Evolutionary conservation across 305 asterid genomes (phyloP), one percentile per base, ranked within the genome.

Genomic region (Solanum hybrid): DNA sequence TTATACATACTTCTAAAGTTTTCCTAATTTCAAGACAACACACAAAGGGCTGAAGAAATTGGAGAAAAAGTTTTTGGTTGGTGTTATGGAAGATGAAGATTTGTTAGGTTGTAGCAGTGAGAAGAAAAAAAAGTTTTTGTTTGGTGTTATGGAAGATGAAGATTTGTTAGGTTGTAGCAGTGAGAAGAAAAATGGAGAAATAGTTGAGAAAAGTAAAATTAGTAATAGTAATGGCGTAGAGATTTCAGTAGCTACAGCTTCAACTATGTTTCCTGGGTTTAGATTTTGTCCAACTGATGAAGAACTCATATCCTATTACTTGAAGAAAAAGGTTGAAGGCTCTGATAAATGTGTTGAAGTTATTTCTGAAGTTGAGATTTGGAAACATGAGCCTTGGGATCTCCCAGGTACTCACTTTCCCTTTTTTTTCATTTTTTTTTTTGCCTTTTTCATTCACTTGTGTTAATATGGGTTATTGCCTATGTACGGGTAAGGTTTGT

Each of bases 211-310:
- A 4, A 80, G 11, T 20, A 35, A n/a, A 20, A 18, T 26, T 26
- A 46, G 75, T 40, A 69, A 57, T 6, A 90, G 92, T 16, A 92
- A 88, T 34, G 69, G 69, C 9, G 85, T 92, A 95, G 97, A 92
- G 73, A 93, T 95, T 31, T 93, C 99, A 40, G 84, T 96, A 7
- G 94, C 94, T 1, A 96, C 94, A 88, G 99, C 97, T 12, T 93
- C 96, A 7, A 90, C 94, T 1, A 93, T 90, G 94, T 97, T 95
- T 92, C 99, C 97, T 9, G 98, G 99, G 61, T 97, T 96, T 89
- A 90, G 98, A 4, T 97, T 97, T 87, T 95, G 95, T 11, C 99
- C 99, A 0, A 96, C 99, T 0, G 99, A 97, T 88, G 98, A 96
- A 90, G 99, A 97, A 75, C 37, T 97, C 40, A 94, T 96, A 87